Evolutionary conservation across 257 asterid genomes (phyloP).

Genomic region (Nicotiana attenuata): DNA sequence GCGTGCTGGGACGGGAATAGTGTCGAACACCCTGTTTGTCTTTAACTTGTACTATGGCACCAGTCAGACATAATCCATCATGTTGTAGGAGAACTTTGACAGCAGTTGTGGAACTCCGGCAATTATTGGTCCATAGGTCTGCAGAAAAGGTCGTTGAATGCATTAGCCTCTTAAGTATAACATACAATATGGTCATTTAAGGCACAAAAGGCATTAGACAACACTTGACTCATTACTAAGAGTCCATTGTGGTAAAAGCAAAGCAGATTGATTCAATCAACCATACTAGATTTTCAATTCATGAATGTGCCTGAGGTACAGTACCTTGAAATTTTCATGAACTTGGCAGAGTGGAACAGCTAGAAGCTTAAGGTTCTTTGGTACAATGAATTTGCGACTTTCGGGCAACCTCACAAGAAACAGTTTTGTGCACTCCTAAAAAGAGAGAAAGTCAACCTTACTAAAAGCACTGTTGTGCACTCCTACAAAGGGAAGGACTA

Average conservation of each 20-base stretch:
- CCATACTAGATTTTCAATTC: background rate
- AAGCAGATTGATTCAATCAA: background rate
- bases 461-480: background rate
- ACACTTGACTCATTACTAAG: background rate
- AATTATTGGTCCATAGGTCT: slow-evolving; percentile 68
- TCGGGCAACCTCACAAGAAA: slow-evolving; percentile 77
- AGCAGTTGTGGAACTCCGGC: slow-evolving; percentile 77
- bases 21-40: background rate
- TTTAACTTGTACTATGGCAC: background rate
- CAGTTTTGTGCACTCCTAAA: slow-evolving; percentile 85
- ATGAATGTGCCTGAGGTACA: background rate
- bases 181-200: background rate
- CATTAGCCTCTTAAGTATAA: slow-evolving; percentile 2
- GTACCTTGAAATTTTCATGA: slow-evolving; percentile 61
- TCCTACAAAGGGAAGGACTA: slow-evolving; percentile 18
- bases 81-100: slow-evolving; percentile 71
- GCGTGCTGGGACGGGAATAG: background rate
- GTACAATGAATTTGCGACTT: slow-evolving; percentile 68
- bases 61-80: slow-evolving; percentile 28
- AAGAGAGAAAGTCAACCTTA: background rate
- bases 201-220: background rate
- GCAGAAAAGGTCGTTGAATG: slow-evolving; percentile 16
- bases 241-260: background rate
- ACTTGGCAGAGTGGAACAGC: slow-evolving; percentile 73
- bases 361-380: slow-evolving; percentile 62